Conservation (phyloP, 2,329 filamentous ascomycete species). For the Coleophoma eucalyptorum region DNA sequence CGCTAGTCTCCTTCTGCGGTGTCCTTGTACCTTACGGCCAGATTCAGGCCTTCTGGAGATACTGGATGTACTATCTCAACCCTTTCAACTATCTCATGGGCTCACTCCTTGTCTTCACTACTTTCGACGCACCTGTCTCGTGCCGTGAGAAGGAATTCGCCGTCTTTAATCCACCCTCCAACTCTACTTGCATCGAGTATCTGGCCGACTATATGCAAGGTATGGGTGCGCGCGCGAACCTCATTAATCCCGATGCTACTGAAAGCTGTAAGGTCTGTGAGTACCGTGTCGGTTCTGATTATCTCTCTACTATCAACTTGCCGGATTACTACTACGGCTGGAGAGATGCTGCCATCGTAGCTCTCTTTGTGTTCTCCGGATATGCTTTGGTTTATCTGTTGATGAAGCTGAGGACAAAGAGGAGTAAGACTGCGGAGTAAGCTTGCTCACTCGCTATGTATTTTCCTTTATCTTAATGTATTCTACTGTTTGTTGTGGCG, state of each 20-base stretch:
- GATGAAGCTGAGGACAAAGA: constrained; percentile 45
- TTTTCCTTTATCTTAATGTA: no score
- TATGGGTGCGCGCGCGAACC: constrained; percentile 41
- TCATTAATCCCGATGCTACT: constrained; percentile 57
- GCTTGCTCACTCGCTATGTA: background rate
- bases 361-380: constrained; percentile 35
- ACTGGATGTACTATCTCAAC: constrained; percentile 48
- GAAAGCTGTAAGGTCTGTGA: constrained; percentile 56
- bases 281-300: constrained; percentile 55
- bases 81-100: constrained; percentile 61
- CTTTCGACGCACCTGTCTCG: constrained; percentile 49
- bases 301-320: constrained; percentile 55
- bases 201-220: constrained; percentile 45
- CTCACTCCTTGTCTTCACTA: constrained; percentile 46
- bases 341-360: constrained; percentile 55
- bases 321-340: constrained; percentile 60
- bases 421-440: constrained; percentile 36
- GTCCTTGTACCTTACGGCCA: constrained; percentile 65
- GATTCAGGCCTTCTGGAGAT: constrained; percentile 62
- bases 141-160: constrained; percentile 50
- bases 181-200: constrained; percentile 55
- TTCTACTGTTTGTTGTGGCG: no score
- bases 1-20: constrained; percentile 69
- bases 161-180: constrained; percentile 26
- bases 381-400: constrained; percentile 40